A percentile compares a stretch with the other conserved stretches of the same genome.
These are phyloP conservation scores for Camelina laxa DNA, from an alignment of 345 rosid species.

Conservation along the genomic window DNA sequence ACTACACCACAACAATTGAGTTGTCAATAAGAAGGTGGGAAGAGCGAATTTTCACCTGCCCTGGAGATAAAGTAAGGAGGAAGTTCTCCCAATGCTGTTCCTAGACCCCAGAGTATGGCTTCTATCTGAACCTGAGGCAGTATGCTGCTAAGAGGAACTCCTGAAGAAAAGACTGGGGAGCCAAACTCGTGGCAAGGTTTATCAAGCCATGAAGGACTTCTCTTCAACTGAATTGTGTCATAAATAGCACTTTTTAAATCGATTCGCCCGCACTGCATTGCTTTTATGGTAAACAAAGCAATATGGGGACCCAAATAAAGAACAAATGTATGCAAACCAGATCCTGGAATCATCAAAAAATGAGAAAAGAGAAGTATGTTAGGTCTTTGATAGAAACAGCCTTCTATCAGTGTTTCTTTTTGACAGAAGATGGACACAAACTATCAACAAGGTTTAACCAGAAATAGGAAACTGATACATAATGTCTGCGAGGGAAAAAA, in stretches of 20 bases:
- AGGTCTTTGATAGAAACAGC: background rate
- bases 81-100: conserved; percentile 98
- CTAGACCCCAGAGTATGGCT: conserved; percentile 90
- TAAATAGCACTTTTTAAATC: conserved; percentile 86
- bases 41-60: conserved; percentile 61
- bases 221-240: conserved; percentile 88
- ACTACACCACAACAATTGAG: conserved; percentile 16
- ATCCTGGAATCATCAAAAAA: conserved; percentile 55
- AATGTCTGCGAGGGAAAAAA: background rate
- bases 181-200: conserved; percentile 87
- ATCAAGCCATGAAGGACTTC: conserved; percentile 85
- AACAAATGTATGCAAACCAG: conserved; percentile 97
- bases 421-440: background rate
- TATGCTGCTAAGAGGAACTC: conserved; percentile 87
- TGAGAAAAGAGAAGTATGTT: conserved; percentile 1
- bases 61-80: conserved; percentile 98
- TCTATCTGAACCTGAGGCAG: conserved; percentile 89
- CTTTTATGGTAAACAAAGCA: conserved; percentile 87
- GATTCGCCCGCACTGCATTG: conserved; percentile 88
- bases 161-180: conserved; percentile 61
- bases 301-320: conserved; percentile 97
- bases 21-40: background rate
- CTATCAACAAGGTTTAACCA: background rate
- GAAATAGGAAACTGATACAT: conserved; percentile 7
- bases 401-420: background rate